Conservation (phyloP, 768 basidiomycete genomes). For the Amanita phalloides region DNA sequence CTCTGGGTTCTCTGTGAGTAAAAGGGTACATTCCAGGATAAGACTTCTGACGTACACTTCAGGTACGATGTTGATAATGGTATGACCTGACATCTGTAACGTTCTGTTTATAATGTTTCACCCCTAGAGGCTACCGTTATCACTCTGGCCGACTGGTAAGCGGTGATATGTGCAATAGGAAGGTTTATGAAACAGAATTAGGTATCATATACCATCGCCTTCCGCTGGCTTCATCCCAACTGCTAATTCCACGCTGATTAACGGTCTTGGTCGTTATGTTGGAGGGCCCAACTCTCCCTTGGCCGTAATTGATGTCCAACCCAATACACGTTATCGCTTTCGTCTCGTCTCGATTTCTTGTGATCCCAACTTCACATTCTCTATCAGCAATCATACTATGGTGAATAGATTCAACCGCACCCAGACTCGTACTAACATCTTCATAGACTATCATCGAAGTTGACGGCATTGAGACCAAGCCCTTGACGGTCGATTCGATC, state of each 20-base stretch:
- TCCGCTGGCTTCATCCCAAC: constrained; percentile 11
- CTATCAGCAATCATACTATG: constrained; percentile 30
- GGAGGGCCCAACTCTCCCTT: constrained; percentile 29
- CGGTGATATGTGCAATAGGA: background rate
- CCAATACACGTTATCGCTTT: constrained; percentile 38
- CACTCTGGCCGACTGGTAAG: constrained; percentile 39
- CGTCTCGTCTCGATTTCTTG: constrained; percentile 43
- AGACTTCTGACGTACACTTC: background rate
- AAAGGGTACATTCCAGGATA: background rate
- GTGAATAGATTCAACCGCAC: constrained; percentile 8
- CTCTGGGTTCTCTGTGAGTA: constrained; percentile 6
- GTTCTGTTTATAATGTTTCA: background rate
- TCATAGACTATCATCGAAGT: constrained; percentile 26
- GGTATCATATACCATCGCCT: constrained; percentile 24
- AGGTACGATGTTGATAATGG: constrained; percentile 18
- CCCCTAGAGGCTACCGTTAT: constrained; percentile 26
- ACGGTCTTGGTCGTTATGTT: constrained; percentile 36
- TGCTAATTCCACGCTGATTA: constrained; percentile 37
- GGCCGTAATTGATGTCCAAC: constrained; percentile 32
- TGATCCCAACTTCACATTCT: constrained; percentile 30
- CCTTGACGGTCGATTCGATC: constrained; percentile 26
- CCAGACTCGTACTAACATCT: background rate
- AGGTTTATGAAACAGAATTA: constrained; percentile 4
- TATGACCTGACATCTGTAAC: background rate
- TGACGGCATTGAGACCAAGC: constrained; percentile 22